Percentiles rank a stretch among this genome's conserved stretches.
Conservation (phyloP, 225 moss, liverwort and hornwort genomes). For the Lunularia cruciata region DNA sequence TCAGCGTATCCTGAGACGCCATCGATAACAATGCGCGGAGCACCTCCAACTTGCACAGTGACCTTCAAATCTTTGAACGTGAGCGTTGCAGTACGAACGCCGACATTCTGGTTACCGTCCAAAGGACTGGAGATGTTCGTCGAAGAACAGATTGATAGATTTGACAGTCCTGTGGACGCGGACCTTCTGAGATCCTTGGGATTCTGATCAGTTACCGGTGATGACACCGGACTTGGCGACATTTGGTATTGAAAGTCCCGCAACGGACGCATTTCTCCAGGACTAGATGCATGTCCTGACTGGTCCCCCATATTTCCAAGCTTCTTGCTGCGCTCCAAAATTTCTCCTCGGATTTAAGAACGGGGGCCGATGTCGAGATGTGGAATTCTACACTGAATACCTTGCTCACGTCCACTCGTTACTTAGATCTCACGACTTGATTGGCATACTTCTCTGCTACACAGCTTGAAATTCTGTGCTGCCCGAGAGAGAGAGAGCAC, state of each 20-base stretch:
- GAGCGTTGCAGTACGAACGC: conserved; percentile 31
- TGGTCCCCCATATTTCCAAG: conserved; percentile 8
- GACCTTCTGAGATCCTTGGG: conserved; percentile 36
- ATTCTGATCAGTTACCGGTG: conserved; percentile 25
- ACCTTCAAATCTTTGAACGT: conserved; percentile 46
- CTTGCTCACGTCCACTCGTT: neutral
- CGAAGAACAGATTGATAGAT: conserved; percentile 13
- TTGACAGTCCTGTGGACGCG: conserved; percentile 27
- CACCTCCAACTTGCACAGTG: conserved; percentile 32
- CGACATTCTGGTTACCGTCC: conserved; percentile 17
- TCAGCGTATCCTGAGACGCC: conserved; percentile 59
- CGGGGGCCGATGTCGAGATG: neutral
- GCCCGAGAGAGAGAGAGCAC: neutral
- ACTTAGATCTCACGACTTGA: neutral
- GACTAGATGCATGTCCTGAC: conserved; percentile 19
- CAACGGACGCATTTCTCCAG: conserved; percentile 44
- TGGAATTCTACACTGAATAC: neutral
- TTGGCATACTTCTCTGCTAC: neutral
- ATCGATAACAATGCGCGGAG: conserved; percentile 24
- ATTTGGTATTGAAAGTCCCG: conserved; percentile 34
- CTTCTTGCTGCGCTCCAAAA: neutral
- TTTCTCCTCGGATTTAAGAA: neutral
- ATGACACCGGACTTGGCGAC: conserved; percentile 32
- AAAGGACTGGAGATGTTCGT: conserved; percentile 21
- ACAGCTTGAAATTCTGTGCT: neutral